Conservation (phyloP, 441 rosid species). For the Macaranga tanarius region DNA sequence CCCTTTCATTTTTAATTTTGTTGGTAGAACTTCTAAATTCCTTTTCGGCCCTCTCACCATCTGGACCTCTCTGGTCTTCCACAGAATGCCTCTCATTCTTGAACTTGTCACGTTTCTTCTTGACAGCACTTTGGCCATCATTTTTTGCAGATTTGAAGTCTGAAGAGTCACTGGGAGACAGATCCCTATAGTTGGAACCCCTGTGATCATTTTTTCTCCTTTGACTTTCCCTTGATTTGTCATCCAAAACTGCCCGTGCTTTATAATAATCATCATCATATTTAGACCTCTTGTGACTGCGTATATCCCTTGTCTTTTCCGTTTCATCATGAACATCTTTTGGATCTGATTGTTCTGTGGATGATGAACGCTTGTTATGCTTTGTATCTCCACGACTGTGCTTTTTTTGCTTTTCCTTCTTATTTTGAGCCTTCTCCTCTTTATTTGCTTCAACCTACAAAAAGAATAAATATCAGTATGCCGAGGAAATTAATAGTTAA, state of each 20-base stretch:
- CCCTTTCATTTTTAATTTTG: slow-evolving; percentile 25
- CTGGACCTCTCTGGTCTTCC: slow-evolving; percentile 23
- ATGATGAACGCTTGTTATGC: slow-evolving; percentile 46
- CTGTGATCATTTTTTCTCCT: slow-evolving; percentile 31
- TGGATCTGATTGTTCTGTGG: slow-evolving; percentile 35
- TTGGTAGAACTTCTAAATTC: slow-evolving; percentile 13
- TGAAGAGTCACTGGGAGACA: slow-evolving; percentile 26
- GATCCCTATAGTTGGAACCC: slow-evolving; percentile 34
- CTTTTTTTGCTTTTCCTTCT: slow-evolving; percentile 47
- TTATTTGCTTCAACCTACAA: slow-evolving; percentile 47
- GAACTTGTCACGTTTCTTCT: slow-evolving; percentile 39
- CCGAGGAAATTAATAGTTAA: not conserved
- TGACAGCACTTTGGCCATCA: slow-evolving; percentile 31
- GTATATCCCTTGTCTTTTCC: slow-evolving; percentile 27
- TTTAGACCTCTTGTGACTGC: slow-evolving; percentile 32
- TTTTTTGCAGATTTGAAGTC: slow-evolving; percentile 28
- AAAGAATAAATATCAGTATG: slow-evolving; percentile 7
- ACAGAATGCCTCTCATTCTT: slow-evolving; percentile 35
- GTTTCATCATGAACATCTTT: slow-evolving; percentile 41
- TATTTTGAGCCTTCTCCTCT: slow-evolving; percentile 38
- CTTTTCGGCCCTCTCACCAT: slow-evolving; percentile 27
- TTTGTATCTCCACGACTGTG: slow-evolving; percentile 37
- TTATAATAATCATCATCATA: slow-evolving; percentile 35
- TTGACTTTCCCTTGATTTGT: slow-evolving; percentile 39
- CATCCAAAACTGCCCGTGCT: slow-evolving; percentile 31